phyloP scores from a whole-genome alignment of 129 eudicot genomes.

The Flaveria brownii region DNA sequence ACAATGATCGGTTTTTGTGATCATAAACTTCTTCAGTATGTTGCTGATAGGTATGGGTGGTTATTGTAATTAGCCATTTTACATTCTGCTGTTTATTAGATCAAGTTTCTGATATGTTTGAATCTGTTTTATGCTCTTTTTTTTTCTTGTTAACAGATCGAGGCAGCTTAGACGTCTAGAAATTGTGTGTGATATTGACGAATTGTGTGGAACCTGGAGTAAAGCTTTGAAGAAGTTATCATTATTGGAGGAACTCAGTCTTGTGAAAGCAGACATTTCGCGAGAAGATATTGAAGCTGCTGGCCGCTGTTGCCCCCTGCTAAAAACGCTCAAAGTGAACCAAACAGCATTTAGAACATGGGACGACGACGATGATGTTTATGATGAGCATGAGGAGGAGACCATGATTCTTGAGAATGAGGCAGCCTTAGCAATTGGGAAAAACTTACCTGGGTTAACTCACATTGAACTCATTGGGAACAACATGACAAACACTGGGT shows the following conservation, averaged over 20 bases:
- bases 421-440: neutral
- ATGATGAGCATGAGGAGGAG: too few species aligned
- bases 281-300: neutral
- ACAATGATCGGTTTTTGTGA: neutral
- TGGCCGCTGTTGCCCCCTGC: slow-evolving; percentile 2
- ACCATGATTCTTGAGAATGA: neutral
- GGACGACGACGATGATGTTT: neutral
- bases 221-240: neutral
- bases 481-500: neutral
- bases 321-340: slow-evolving; percentile 12
- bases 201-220: neutral
- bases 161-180: slow-evolving; percentile 8
- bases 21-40: neutral
- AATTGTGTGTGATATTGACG: neutral
- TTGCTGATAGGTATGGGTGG: neutral
- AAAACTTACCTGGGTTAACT: neutral
- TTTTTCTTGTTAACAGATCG: neutral
- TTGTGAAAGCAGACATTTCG: neutral
- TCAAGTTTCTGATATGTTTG: neutral
- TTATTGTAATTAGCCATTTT: neutral
- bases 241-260: slow-evolving; percentile 4
- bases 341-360: neutral
- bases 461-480: slow-evolving; percentile 1
- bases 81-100: neutral
- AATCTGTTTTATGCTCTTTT: neutral